Evolutionary conservation across 495 filamentous ascomycete species (phyloP).

Genomic region (Neurospora sp.): DNA sequence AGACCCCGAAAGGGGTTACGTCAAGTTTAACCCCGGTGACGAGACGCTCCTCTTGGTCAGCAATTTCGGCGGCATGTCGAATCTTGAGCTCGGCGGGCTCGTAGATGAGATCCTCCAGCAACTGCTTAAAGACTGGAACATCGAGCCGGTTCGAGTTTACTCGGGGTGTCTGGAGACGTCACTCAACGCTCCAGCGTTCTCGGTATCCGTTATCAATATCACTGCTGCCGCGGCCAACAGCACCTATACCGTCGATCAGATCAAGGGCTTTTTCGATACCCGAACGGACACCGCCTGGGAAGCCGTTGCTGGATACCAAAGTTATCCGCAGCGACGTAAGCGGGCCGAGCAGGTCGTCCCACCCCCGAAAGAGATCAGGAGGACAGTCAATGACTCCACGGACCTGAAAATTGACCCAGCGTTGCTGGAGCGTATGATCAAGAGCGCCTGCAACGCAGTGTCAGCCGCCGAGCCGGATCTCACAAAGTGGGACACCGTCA

Average conservation of each 20-base stretch:
- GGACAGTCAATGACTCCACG: constrained; percentile 23
- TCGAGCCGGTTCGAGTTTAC: constrained; percentile 31
- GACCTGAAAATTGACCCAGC: constrained; percentile 35
- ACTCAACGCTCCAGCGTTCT: constrained; percentile 53
- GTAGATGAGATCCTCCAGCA: constrained; percentile 43
- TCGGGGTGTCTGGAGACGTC: constrained; percentile 47
- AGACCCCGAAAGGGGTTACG: constrained; percentile 48
- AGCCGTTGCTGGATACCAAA: constrained; percentile 31
- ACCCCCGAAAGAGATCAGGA: constrained; percentile 22
- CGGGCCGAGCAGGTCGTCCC: constrained; percentile 34
- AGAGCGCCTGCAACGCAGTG: constrained; percentile 39
- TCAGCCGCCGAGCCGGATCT: constrained; percentile 47
- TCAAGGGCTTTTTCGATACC: constrained; percentile 44
- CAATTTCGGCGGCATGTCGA: constrained; percentile 55
- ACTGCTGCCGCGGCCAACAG: constrained; percentile 34
- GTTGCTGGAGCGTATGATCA: constrained; percentile 39
- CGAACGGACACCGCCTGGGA: constrained; percentile 47
- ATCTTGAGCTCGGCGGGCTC: constrained; percentile 49
- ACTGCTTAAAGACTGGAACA: constrained; percentile 32
- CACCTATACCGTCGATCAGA: constrained; percentile 32
- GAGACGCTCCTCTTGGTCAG: constrained; percentile 48
- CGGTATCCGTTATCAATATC: constrained; percentile 48
- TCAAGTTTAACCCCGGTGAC: constrained; percentile 43
- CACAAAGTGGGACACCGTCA: constrained; percentile 52
- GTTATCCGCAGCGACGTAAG: constrained; percentile 15